Percentiles rank a stretch among this genome's conserved stretches.
These are phyloP conservation scores for Phytopythium vexans DNA, from an alignment of 352 stramenopile species.

Conservation along the genomic window DNA sequence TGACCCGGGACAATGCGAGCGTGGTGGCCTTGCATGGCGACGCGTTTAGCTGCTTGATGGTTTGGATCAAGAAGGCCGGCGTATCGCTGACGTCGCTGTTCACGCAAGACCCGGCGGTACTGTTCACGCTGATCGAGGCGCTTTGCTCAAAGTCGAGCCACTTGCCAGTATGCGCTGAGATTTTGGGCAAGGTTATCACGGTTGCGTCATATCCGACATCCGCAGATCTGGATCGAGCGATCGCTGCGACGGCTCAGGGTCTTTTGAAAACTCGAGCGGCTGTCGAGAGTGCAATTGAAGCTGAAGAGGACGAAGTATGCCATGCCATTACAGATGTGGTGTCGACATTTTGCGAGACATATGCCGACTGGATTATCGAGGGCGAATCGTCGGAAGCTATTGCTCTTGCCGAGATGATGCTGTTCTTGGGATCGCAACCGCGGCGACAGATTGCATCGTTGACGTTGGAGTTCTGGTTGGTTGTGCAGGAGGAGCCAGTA, in stretches of 20 bases:
- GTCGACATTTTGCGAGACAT: constrained; percentile 67
- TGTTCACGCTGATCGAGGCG: constrained; percentile 41
- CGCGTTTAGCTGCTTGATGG: constrained; percentile 50
- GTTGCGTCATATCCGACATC: constrained; percentile 56
- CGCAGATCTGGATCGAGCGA: constrained; percentile 35
- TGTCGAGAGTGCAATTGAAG: constrained; percentile 44
- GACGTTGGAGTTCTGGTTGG: constrained; percentile 71
- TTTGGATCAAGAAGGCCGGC: constrained; percentile 55
- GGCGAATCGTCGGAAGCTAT: constrained; percentile 32
- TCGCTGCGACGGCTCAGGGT: constrained; percentile 35
- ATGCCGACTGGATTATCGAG: constrained; percentile 66
- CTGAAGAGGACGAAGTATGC: constrained; percentile 51
- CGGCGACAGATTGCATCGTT: constrained; percentile 71
- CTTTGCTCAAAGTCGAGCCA: constrained; percentile 47
- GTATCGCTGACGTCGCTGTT: constrained; percentile 53
- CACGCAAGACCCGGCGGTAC: constrained; percentile 31
- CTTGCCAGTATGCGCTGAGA: constrained; percentile 44
- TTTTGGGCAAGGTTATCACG: constrained; percentile 54
- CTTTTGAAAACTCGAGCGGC: constrained; percentile 43
- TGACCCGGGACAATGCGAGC: constrained; percentile 24
- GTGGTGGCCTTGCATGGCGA: constrained; percentile 43
- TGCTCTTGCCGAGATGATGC: constrained; percentile 51
- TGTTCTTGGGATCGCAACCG: constrained; percentile 48
- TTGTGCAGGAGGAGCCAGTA: constrained; percentile 70
- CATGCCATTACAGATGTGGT: constrained; percentile 63